These are phyloP conservation scores for Hortaea sp. DNA, from an alignment of 2,329 filamentous ascomycete species.

Conservation along the genomic window DNA sequence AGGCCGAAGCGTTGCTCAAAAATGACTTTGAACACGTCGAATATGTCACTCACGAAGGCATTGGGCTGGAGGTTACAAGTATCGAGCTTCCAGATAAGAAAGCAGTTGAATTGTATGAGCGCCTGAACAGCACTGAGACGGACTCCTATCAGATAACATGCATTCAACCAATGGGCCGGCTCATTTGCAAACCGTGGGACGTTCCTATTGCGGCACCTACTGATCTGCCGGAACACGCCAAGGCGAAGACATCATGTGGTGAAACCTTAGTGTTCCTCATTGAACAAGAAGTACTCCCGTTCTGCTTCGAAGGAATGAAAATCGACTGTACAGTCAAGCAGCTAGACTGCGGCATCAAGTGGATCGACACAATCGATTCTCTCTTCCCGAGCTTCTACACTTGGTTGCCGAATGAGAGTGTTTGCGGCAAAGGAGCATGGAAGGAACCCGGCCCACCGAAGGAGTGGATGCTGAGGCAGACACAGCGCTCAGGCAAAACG, in stretches of 20 bases:
- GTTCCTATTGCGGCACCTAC: constrained; percentile 27
- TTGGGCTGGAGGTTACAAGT: constrained; percentile 29
- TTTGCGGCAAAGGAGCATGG: constrained; percentile 8
- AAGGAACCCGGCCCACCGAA: constrained; percentile 19
- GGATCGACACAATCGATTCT: constrained; percentile 30
- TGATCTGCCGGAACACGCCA: constrained; percentile 14
- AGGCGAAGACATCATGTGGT: constrained; percentile 9
- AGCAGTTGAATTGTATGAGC: constrained; percentile 38
- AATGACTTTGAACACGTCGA: background rate
- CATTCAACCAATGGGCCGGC: constrained; percentile 40
- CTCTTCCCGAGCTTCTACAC: constrained; percentile 35
- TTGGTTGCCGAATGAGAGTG: constrained; percentile 36
- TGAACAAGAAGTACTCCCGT: constrained; percentile 49
- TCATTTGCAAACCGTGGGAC: constrained; percentile 42
- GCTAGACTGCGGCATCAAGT: constrained; percentile 21
- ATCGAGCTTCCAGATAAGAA: constrained; percentile 40
- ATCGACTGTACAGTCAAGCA: constrained; percentile 27
- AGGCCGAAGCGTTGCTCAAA: background rate
- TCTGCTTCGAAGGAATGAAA: constrained; percentile 51
- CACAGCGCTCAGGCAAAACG: too few species aligned
- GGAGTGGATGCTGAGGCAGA: constrained; percentile 15
- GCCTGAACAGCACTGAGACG: constrained; percentile 5
- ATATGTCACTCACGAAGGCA: background rate
- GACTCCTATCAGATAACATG: constrained; percentile 9
- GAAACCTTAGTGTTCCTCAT: constrained; percentile 52